Evolutionary conservation across 1,284 basidiomycete genomes (phyloP).

Genomic region (Boletus subluridellus): DNA sequence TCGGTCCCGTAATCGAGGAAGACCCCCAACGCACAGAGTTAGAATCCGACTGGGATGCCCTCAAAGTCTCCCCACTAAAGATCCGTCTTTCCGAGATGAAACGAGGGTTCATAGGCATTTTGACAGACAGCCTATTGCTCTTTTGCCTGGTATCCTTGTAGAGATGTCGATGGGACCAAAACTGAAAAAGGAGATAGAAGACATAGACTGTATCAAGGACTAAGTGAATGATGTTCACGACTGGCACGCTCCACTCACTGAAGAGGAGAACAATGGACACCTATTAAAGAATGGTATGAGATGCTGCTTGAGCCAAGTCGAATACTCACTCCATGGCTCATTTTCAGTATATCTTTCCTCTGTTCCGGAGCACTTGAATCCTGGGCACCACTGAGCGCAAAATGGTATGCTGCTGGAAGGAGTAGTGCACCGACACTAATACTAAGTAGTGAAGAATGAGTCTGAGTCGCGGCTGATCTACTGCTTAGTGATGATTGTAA

Average conservation of each 20-base stretch:
- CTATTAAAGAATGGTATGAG: slow-evolving; percentile 32
- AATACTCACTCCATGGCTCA: slow-evolving; percentile 77
- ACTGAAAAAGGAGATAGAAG: slow-evolving; percentile 80
- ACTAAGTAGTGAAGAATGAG: slow-evolving; percentile 79
- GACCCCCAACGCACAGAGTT: slow-evolving; percentile 17
- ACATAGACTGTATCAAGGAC: slow-evolving; percentile 51
- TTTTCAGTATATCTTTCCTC: slow-evolving; percentile 63
- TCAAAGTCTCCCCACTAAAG: slow-evolving; percentile 25
- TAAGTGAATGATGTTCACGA: slow-evolving; percentile 4
- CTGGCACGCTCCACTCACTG: slow-evolving; percentile 42
- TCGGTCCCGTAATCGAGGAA: slow-evolving; percentile 13
- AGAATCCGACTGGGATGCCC: slow-evolving; percentile 24
- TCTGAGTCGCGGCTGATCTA: slow-evolving; percentile 64
- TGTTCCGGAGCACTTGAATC: slow-evolving; percentile 37
- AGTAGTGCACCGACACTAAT: slow-evolving; percentile 78
- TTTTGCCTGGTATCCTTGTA: slow-evolving; percentile 59
- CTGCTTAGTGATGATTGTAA: background rate
- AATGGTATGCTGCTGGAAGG: slow-evolving; percentile 75
- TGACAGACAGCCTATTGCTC: slow-evolving; percentile 41
- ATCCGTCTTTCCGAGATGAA: slow-evolving; percentile 28
- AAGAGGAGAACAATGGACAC: slow-evolving; percentile 69
- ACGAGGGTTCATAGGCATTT: slow-evolving; percentile 33
- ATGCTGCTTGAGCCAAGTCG: background rate
- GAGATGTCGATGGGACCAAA: slow-evolving; percentile 82
- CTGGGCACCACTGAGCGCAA: slow-evolving; percentile 47